A percentile compares a stretch with the other conserved stretches of the same genome.
Conservation (phyloP, 371 early-diverging fungal genomes). For the Cokeromyces recurvatus region DNA sequence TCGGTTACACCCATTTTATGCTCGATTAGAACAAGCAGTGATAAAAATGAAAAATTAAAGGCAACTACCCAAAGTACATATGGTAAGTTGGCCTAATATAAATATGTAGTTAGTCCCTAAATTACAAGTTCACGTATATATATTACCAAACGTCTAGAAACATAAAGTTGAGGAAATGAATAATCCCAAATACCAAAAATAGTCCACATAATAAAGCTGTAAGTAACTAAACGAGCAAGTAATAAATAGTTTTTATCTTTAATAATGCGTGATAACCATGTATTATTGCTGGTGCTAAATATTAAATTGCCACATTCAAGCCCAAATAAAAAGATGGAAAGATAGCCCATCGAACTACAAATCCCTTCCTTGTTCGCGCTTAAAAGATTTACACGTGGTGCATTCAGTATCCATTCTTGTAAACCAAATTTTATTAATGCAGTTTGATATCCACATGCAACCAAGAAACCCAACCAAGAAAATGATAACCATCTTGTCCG, state of each 20-base stretch:
- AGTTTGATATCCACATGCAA: conserved; percentile 61
- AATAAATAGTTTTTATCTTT: not conserved
- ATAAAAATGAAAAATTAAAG: conserved; percentile 58
- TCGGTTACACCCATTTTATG: conserved; percentile 14
- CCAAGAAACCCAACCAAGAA: conserved; percentile 35
- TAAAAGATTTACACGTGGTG: conserved; percentile 73
- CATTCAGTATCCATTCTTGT: conserved; percentile 72
- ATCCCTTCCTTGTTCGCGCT: conserved; percentile 92
- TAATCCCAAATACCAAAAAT: conserved; percentile 27
- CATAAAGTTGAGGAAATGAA: conserved; percentile 18
- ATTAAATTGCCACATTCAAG: conserved; percentile 64
- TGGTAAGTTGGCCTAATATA: conserved; percentile 64
- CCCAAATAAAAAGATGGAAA: conserved; percentile 74
- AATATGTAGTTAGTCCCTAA: not conserved
- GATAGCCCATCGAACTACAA: conserved; percentile 78
- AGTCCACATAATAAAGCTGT: conserved; percentile 20
- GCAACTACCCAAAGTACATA: conserved; percentile 74
- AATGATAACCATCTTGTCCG: conserved; percentile 35
- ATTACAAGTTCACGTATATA: not conserved
- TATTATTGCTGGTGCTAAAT: too few species aligned
- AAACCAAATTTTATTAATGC: conserved; percentile 48
- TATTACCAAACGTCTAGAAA: conserved; percentile 71
- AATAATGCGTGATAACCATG: too few species aligned
- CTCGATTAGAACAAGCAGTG: conserved; percentile 54
- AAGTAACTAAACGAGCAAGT: conserved; percentile 9